Percentiles rank a stretch among this genome's conserved stretches.
phyloP scores from a whole-genome alignment of 2,329 filamentous ascomycete species.

The Pseudohalonectria lignicola region DNA sequence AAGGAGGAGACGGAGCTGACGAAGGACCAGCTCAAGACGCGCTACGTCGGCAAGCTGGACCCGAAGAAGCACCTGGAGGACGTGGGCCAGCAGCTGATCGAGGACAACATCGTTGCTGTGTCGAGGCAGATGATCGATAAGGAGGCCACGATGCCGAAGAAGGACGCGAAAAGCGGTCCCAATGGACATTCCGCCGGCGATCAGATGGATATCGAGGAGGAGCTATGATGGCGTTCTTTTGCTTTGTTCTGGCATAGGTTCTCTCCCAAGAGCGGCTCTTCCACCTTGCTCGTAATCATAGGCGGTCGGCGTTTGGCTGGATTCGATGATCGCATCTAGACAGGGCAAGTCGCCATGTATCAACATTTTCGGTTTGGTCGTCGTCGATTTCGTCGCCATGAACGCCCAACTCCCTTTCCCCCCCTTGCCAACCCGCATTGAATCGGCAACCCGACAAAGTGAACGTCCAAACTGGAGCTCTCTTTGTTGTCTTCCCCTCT shows the following conservation, averaged over 20 bases:
- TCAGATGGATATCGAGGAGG: conserved; percentile 62
- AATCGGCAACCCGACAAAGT: no score
- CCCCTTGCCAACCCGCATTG: no score
- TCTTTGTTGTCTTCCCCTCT: no score
- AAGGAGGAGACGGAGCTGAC: conserved; percentile 97
- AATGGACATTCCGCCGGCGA: no score
- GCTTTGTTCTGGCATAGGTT: no score
- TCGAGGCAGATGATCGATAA: conserved; percentile 99
- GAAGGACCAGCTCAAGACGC: conserved; percentile 95
- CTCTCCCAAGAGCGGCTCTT: no score
- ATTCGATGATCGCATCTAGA: conserved; percentile 1
- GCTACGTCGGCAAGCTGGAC: conserved; percentile 97
- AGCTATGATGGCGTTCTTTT: conserved; percentile 17
- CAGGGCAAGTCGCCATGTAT: not conserved
- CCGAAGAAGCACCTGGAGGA: conserved; percentile 99
- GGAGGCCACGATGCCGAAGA: conserved; percentile 83
- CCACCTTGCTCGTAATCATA: conserved; percentile 15
- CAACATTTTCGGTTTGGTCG: not conserved
- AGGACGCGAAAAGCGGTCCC: no score
- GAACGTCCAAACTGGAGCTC: no score
- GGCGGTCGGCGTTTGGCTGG: conserved; percentile 10
- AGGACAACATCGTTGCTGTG: conserved; percentile 99
- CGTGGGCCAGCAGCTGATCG: conserved; percentile 90
- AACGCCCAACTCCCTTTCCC: no score
- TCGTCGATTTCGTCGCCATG: not conserved